These are phyloP conservation scores for Hypsizygus marmoreus DNA, from an alignment of 768 basidiomycete genomes.

Conservation along the genomic window DNA sequence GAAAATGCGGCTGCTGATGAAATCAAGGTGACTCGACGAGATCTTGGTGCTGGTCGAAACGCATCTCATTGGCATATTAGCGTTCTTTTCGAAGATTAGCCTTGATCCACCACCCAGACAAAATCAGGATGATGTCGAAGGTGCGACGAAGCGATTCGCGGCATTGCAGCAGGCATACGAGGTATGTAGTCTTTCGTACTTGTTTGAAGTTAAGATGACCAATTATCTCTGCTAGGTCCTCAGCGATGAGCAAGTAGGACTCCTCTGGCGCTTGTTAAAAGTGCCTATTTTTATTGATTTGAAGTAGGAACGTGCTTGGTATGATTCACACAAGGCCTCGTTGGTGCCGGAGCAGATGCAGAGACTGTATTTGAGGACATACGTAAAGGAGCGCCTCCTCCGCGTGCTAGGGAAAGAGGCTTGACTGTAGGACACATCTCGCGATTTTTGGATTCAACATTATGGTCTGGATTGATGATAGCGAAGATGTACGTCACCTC, in stretches of 20 bases:
- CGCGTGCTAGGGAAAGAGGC: slow-evolving; percentile 64
- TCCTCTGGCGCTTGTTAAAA: neutral
- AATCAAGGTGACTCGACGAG: slow-evolving; percentile 63
- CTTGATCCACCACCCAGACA: slow-evolving; percentile 84
- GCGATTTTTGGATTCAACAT: slow-evolving; percentile 76
- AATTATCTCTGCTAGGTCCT: slow-evolving; percentile 58
- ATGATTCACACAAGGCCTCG: slow-evolving; percentile 88
- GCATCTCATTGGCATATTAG: slow-evolving; percentile 36
- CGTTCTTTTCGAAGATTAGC: slow-evolving; percentile 84
- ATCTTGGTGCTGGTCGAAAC: neutral
- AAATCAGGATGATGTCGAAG: slow-evolving; percentile 84
- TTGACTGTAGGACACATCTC: slow-evolving; percentile 80
- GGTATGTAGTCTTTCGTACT: slow-evolving; percentile 42
- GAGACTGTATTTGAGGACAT: slow-evolving; percentile 86
- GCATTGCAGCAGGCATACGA: slow-evolving; percentile 94
- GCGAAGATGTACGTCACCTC: slow-evolving; percentile 48
- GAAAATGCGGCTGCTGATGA: slow-evolving; percentile 86
- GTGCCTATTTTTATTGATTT: slow-evolving; percentile 18
- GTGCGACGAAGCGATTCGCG: slow-evolving; percentile 85
- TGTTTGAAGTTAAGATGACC: neutral
- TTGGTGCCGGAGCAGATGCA: slow-evolving; percentile 82
- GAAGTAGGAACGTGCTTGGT: slow-evolving; percentile 96
- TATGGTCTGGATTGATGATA: slow-evolving; percentile 71
- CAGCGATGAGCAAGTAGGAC: slow-evolving; percentile 88
- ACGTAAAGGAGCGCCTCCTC: slow-evolving; percentile 62